Base-by-base conservation (phyloP, 305 asterid species). In the Fraxinus sp. region DNA sequence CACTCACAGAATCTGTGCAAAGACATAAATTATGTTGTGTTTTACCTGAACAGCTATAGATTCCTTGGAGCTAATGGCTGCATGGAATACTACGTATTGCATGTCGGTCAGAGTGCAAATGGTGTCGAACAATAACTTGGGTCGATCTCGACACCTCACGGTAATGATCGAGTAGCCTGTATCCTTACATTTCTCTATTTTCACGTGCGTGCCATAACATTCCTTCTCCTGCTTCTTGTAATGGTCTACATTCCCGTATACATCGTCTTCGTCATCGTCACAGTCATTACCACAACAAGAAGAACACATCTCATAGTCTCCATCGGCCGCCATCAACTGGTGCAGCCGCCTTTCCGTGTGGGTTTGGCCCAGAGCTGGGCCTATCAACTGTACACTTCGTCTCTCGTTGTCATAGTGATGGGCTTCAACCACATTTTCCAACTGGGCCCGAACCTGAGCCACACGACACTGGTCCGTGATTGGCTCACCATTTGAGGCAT, bases 281-380 rank as follows among this genome's bases (percentile, higher is more conserved):
- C 80, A 71, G 2, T 79, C 77, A 7, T 83, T 87, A 8, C 86
- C 83, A 35, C 97, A 88, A 35, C 97, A 89, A 32, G 88, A 90
- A 77, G 1, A 3, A 46, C 96, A 90, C n/a, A 73, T 88, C 88
- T 92, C 91, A 22, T 92, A 93, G 88, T 96, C 97, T 30, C 90
- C 11, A 75, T 93, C 97, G 1, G 92, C 95, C 9, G 91, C 90
- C 97, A 96, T 87, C 81, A 96, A 83, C 90, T 96, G 97, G 90
- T 96, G 99, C 81, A 96, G 99, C 85, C 99, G 95, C 84, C 98
- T 90, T 89, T 96, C 98, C 0, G 94, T 89, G 87, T 96, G 97
- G 7, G 97, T 90, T 57, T 78, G 86, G 26, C 91, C 90, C 0
- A 89, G 76, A 4, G 85, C 84, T 0, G 93, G 94, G 82, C 81